Base-by-base conservation (phyloP, 2,329 filamentous ascomycete species). In the Colletotrichum brevisporum region DNA sequence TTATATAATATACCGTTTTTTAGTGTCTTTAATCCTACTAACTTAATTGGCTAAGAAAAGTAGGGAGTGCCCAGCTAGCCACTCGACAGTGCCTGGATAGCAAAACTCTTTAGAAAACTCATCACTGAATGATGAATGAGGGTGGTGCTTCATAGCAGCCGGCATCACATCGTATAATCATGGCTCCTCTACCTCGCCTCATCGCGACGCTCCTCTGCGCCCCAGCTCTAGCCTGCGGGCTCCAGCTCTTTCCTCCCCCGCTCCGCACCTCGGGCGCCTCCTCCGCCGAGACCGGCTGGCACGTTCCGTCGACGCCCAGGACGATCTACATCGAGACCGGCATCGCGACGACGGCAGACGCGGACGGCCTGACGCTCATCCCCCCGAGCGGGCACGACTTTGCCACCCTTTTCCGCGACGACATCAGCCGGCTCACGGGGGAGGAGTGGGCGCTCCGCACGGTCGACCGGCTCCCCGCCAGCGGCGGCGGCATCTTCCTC, bases 331-430 rank as follows among this genome's bases (percentile, higher is more conserved):
- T 88, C 10, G 74, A 82, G 4, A 69, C 72, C 0, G 70, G 66
- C 1, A 82, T 87, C 54, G 80, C 83, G 0, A 72, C 76, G 1
- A 72, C 70, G 39, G 77, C 75, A 8, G 86, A 88, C 63, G 76
- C 77, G 0, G 76, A 81, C 57, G 85, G 85, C 1, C 73, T 86
- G 31, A 87, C 84, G 0, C 77, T 87, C 9, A 87, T 88, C 51
- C 86, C 86, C 1, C 86, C 86, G 0, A 83, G 81, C 0, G 83
- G 83, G 1, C 71, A 76, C n/a, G 82, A 86, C 4, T 88, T 88
- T 50, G 85, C 85, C 2, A 73, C 78, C 18, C 83, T 80, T 0
- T 86, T 88, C 65, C 73, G 76, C 24, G 72, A 80, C 4, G 86
- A 88, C 69, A 76, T 88, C 1, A 73, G 77, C 4, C 71, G 78